phyloP scores from a whole-genome alignment of 768 basidiomycete genomes.

The Suillus subluteus region DNA sequence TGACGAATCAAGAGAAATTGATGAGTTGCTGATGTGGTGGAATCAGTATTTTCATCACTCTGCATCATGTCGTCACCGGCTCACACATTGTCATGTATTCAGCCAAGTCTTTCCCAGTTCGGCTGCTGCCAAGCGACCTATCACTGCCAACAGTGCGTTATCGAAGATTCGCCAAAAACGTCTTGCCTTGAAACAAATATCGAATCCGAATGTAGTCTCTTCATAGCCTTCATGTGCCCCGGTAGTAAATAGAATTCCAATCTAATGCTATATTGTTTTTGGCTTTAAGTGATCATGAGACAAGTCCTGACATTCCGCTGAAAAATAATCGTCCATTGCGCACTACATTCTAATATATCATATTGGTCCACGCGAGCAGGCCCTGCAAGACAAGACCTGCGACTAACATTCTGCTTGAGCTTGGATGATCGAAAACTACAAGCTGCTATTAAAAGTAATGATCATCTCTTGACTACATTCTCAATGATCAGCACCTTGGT shows the following conservation, averaged over 20 bases:
- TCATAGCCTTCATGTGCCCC: not conserved
- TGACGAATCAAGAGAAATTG: conserved; percentile 20
- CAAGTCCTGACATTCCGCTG: too few relatives aligned
- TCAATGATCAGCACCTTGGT: too few relatives aligned
- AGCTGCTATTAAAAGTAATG: too few relatives aligned
- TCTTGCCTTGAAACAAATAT: not conserved
- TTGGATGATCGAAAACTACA: too few relatives aligned
- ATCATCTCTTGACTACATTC: too few relatives aligned
- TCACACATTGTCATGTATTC: not conserved
- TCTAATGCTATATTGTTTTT: too few relatives aligned
- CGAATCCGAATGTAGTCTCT: not conserved
- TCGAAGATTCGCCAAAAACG: conserved; percentile 7
- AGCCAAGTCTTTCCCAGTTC: conserved; percentile 15
- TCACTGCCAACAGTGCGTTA: conserved; percentile 1
- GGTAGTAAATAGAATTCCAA: not conserved
- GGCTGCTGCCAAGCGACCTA: not conserved
- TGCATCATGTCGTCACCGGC: not conserved
- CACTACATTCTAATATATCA: too few relatives aligned
- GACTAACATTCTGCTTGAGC: too few relatives aligned
- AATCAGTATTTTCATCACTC: conserved; percentile 14
- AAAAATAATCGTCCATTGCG: too few relatives aligned
- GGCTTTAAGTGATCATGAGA: too few relatives aligned
- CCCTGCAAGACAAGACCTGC: too few relatives aligned
- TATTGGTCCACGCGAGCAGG: too few relatives aligned
- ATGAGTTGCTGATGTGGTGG: conserved; percentile 23